These are phyloP conservation scores for Arthrobotrys megalospora DNA, from an alignment of 2,329 filamentous ascomycete species.

Conservation along the genomic window DNA sequence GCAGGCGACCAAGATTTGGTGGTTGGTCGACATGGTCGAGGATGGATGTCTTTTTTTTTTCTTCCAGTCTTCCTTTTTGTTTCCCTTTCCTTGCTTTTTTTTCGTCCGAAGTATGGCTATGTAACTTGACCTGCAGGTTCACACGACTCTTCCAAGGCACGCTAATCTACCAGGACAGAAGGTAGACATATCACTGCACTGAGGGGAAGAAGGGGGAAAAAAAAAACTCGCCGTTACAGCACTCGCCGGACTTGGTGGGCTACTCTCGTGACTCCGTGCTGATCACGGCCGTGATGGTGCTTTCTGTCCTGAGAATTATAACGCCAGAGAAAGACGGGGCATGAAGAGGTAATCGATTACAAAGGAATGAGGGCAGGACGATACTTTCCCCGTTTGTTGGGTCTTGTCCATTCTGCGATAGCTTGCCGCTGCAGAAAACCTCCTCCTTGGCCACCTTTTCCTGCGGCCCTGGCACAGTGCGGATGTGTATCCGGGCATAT, in stretches of 20 bases:
- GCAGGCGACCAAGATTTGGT: conserved; percentile 38
- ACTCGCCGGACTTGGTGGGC: conserved; percentile 19
- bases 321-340: background rate
- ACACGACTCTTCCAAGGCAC: conserved; percentile 38
- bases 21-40: conserved; percentile 12
- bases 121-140: conserved; percentile 57
- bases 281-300: conserved; percentile 15
- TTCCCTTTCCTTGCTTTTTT: conserved; percentile 28
- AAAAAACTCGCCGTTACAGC: conserved; percentile 19
- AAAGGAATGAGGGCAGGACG: conserved; percentile 37
- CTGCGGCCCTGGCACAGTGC: conserved; percentile 35
- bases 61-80: conserved; percentile 7
- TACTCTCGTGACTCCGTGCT: conserved; percentile 29
- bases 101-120: conserved; percentile 60
- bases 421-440: conserved; percentile 35
- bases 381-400: conserved; percentile 25
- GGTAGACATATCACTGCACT: conserved; percentile 11
- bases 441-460: conserved; percentile 38
- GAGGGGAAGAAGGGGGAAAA: conserved; percentile 7
- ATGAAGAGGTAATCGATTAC: conserved; percentile 33
- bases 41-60: conserved; percentile 20
- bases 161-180: conserved; percentile 40
- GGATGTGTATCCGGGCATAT: conserved; percentile 31
- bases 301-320: conserved; percentile 13
- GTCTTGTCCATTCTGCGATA: conserved; percentile 39